Percentiles rank a stretch among this genome's conserved stretches.
Conservation (phyloP, 495 filamentous ascomycete genomes). For the Penicillium psychrofluorescens region DNA sequence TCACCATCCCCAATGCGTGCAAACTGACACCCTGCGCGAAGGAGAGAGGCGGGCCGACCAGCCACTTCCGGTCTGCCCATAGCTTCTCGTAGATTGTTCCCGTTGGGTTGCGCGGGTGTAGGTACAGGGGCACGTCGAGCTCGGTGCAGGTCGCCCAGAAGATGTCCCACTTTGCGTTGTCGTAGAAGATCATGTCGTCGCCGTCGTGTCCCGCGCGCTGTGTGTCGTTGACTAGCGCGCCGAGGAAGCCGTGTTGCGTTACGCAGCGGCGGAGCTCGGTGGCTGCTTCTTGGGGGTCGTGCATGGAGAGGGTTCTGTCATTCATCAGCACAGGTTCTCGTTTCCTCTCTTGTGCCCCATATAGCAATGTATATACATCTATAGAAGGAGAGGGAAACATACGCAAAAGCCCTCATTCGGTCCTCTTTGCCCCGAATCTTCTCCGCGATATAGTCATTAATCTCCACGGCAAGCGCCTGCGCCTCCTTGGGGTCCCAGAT, state of each 20-base stretch:
- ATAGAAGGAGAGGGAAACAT: background rate
- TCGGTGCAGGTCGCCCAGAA: constrained; percentile 52
- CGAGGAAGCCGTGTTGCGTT: constrained; percentile 48
- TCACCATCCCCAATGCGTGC: constrained; percentile 45
- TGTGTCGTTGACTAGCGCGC: constrained; percentile 54
- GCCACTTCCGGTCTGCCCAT: constrained; percentile 43
- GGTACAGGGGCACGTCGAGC: constrained; percentile 57
- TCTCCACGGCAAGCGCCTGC: constrained; percentile 37
- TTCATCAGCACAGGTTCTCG: background rate
- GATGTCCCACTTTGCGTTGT: constrained; percentile 43
- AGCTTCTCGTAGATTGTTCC: constrained; percentile 42
- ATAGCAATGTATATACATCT: too few species aligned
- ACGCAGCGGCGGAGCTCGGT: constrained; percentile 49
- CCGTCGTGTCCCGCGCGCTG: constrained; percentile 40
- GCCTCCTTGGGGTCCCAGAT: constrained; percentile 41
- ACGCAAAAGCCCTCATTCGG: constrained; percentile 52
- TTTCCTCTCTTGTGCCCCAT: too few species aligned
- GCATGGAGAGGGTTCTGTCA: constrained; percentile 43
- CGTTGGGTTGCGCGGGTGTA: constrained; percentile 49
- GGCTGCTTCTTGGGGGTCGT: constrained; percentile 46
- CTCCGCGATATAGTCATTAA: constrained; percentile 52
- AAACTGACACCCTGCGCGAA: constrained; percentile 45
- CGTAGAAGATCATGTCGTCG: constrained; percentile 54
- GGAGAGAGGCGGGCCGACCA: constrained; percentile 35
- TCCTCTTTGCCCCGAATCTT: constrained; percentile 43